These are phyloP conservation scores for Cutaneotrichosporon daszewskae DNA, from an alignment of 1,284 basidiomycete genomes.

Conservation along the genomic window DNA sequence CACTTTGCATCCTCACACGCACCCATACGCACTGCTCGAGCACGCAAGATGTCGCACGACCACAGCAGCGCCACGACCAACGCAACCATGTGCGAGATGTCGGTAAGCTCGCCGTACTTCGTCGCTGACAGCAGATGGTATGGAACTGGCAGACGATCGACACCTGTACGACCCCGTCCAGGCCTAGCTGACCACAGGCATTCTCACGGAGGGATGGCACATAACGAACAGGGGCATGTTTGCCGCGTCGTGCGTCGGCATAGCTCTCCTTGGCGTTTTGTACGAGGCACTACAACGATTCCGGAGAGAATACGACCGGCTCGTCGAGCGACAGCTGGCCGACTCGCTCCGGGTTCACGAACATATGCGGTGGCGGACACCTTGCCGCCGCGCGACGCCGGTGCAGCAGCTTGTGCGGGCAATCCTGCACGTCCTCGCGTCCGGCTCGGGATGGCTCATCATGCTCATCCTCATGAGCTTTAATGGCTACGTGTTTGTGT, in stretches of 20 bases:
- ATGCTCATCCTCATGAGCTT: conserved; percentile 33
- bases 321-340: conserved; percentile 3
- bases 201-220: conserved; percentile 28
- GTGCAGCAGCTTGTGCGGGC: conserved; percentile 27
- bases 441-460: conserved; percentile 25
- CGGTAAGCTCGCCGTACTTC: neutral
- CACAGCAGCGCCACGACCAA: neutral
- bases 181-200: conserved; percentile 12
- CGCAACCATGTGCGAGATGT: conserved; percentile 1
- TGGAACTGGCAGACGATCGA: conserved; percentile 34
- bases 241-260: conserved; percentile 28
- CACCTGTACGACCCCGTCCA: conserved; percentile 18
- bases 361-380: too few species aligned
- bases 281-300: conserved; percentile 22
- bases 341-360: neutral
- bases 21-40: too few species aligned
- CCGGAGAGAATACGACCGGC: conserved; percentile 20
- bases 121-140: conserved; percentile 21
- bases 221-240: conserved; percentile 24
- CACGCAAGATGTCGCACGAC: conserved; percentile 1
- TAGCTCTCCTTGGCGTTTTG: conserved; percentile 17
- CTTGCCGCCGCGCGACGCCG: conserved; percentile 19
- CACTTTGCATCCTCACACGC: too few species aligned
- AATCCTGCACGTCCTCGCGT: conserved; percentile 16
- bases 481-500: conserved; percentile 31